Evolutionary conservation across 2,329 filamentous ascomycete genomes (phyloP), one percentile per base, ranked within the genome.

Genomic region (Aspergillus sp.): DNA sequence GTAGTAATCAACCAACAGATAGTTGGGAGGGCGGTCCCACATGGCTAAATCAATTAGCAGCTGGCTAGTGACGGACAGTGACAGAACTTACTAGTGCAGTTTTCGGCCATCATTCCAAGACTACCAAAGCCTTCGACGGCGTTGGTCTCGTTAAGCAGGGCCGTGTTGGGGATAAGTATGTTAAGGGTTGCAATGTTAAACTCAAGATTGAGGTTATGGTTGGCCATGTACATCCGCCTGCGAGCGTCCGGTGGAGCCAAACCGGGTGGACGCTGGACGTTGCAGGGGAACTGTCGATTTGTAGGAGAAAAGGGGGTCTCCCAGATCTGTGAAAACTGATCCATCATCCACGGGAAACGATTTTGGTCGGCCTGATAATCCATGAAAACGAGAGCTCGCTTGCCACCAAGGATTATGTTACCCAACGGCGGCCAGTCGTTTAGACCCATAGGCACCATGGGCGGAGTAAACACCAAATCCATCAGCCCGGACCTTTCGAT

Each of bases 261-360:
- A 44, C 83, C 78, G 0, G 90, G 90, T 0, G 93, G 92, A 0
- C 93, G 87, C 70, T 96, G 85, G 39, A 87, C 81, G 0, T 79
- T 86, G 77, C 93, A 97, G 0, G 92, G 91, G 71, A 96, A 96
- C 0, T 73, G 72, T 3, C 86, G 76, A 66, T 87, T 75, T 0
- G 81, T 84, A 0, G 85, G 91, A 53, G 91, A 90, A 71, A 96
- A 97, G 0, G 90, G 90, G 1, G 92, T 93, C 77, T 97, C 91
- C 90, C 90, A 96, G 77, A 96, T 83, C 69, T 96, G 89, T 5
- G 84, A 84, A 77, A 96, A 97, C 74, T 97, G 83, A 72, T 96
- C 90, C 41, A 96, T 80, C 42, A 96, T 83, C 85, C 91, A 97
- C 0, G 93, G 91, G 17, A 91, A 88, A 19, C 82, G 80, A 1